Base-by-base conservation (phyloP, 768 basidiomycete genomes). In the Ramaria sp. region DNA sequence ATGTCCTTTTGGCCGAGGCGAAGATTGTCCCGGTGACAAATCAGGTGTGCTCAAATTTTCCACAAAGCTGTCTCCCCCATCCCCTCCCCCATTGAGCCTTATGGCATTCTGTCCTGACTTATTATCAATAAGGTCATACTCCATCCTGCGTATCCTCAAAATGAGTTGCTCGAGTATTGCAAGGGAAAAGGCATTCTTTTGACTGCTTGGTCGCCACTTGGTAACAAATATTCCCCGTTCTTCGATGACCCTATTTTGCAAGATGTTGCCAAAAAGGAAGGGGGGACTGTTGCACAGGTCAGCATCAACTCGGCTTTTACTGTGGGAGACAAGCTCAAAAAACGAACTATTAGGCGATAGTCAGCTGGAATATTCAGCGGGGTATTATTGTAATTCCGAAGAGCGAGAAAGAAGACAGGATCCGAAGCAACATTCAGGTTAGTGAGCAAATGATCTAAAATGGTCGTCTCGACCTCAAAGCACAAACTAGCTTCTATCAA, bases 311-410 rank as follows among this genome's bases (percentile, higher is more conserved):
- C 11, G 33, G 33, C 11, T 42, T 62, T 15, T 46, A 64, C 27
- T 50, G 51, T 51, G 22, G 22, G 17, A 45, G 17, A n/a, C 5
- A 45, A 6, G 43, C 22, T 45, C 5, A n/a, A n/a, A 13, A 45
- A 15, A 15, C 17, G 43, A n/a, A 6, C 6, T 6, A 4, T 0
- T 88, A 93, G 68, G 84, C 92, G 37, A 75, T 93, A 53, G 71
- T 95, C 59, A 86, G 88, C 0, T 94, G 89, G 89, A 85, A 81
- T 11, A 78, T 70, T 41, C 67, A 82, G 62, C 78, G 88, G 42
- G 91, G 90, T 13, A 85, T 82, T 69, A 83, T 83, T 9, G 85
- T 92, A 59, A 89, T 92, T 63, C 90, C 91, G n/a, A 93, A 93
- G 77, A 83, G 81, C 55, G 86, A 89, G 30, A 74, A 51, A 17